phyloP scores from a whole-genome alignment of 352 stramenopile species.

The Pythium insidiosum region DNA sequence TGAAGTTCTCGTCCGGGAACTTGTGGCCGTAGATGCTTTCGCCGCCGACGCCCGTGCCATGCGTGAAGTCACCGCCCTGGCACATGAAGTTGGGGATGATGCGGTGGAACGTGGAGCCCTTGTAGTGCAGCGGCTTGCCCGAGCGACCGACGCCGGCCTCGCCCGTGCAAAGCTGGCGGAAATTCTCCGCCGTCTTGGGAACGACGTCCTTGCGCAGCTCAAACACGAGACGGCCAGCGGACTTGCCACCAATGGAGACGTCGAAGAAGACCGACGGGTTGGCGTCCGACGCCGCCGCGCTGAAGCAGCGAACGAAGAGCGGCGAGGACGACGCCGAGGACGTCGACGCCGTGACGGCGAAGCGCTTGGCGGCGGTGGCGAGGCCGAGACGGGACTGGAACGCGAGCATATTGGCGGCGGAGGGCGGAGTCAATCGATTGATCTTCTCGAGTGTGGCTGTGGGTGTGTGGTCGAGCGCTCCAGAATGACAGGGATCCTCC shows the following conservation, averaged over 20 bases:
- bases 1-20: slow-evolving; percentile 96
- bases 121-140: slow-evolving; percentile 82
- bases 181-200: slow-evolving; percentile 99
- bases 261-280: slow-evolving; percentile 97
- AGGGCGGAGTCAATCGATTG: neutral
- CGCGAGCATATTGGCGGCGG: neutral
- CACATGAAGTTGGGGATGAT: slow-evolving; percentile 94
- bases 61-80: slow-evolving; percentile 97
- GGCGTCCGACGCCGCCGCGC: slow-evolving; percentile 37
- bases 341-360: too few species aligned
- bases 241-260: slow-evolving; percentile 90
- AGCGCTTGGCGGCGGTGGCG: neutral
- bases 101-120: slow-evolving; percentile 88
- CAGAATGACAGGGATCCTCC: too few species aligned
- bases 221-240: slow-evolving; percentile 79
- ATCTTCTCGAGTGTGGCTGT: neutral
- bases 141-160: slow-evolving; percentile 89
- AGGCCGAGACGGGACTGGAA: neutral
- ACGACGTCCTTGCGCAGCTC: slow-evolving; percentile 93
- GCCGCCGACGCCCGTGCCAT: slow-evolving; percentile 79
- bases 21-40: slow-evolving; percentile 93
- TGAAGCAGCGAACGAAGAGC: slow-evolving; percentile 23
- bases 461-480: neutral
- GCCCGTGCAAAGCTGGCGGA: slow-evolving; percentile 95
- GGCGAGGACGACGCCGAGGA: neutral